Percentiles rank a stretch among this genome's conserved stretches.
These are phyloP conservation scores for Aspergillus homomorphus DNA, from an alignment of 495 filamentous ascomycete genomes.

Conservation along the genomic window DNA sequence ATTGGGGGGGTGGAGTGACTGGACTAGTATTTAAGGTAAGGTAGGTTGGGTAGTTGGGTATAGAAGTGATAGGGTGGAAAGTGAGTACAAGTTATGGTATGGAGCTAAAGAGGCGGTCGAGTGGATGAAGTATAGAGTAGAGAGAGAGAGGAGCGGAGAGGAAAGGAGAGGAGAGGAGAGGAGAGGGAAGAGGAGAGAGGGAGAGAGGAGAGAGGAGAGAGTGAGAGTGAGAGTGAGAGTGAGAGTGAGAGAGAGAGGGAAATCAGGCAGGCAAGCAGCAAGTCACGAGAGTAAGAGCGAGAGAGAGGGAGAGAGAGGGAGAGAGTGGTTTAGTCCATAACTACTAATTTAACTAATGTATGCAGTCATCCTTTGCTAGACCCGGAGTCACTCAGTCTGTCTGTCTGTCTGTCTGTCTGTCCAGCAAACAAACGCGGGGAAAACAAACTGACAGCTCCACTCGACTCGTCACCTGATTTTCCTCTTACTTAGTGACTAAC, in stretches of 20 bases:
- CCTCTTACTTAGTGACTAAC: too few relatives aligned
- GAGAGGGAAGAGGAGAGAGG: slow-evolving; percentile 2
- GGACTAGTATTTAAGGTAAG: too few relatives aligned
- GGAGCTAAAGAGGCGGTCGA: background rate
- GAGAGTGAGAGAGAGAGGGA: slow-evolving; percentile 8
- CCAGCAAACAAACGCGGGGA: background rate
- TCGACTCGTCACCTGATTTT: background rate
- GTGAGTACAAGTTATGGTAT: background rate
- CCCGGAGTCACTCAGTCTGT: too few relatives aligned
- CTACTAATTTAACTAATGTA: too few relatives aligned
- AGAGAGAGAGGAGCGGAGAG: background rate
- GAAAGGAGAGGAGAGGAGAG: background rate
- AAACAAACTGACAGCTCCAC: background rate
- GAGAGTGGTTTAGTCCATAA: too few relatives aligned
- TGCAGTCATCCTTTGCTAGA: too few relatives aligned
- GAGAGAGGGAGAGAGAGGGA: too few relatives aligned
- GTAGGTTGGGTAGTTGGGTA: background rate
- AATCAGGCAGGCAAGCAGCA: background rate
- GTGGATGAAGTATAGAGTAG: background rate
- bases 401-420: too few relatives aligned
- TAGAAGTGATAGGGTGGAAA: background rate
- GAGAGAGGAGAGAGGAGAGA: slow-evolving; percentile 4
- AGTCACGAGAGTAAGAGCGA: background rate
- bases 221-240: slow-evolving; percentile 5
- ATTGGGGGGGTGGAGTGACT: slow-evolving; percentile 15